A percentile compares a stretch with the other conserved stretches of the same genome.
These are phyloP conservation scores for Cornus suecica DNA, from an alignment of 148 eudicot species.

Conservation along the genomic window DNA sequence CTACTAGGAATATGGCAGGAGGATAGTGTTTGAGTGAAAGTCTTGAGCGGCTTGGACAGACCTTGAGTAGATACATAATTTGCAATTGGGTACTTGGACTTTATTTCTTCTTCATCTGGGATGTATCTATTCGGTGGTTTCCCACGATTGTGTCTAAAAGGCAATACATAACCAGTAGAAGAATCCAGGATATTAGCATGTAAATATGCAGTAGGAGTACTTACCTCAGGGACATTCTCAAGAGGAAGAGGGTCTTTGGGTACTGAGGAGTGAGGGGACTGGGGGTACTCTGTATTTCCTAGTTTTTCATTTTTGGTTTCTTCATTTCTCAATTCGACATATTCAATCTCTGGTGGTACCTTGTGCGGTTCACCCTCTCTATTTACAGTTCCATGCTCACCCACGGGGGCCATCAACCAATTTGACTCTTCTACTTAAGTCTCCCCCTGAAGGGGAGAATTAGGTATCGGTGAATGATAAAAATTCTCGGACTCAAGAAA, in stretches of 20 bases:
- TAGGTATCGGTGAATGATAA: neutral
- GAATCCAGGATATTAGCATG: neutral
- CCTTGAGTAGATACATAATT: neutral
- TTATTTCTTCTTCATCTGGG: neutral
- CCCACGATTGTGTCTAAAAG: neutral
- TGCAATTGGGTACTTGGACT: neutral
- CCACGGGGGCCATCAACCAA: neutral
- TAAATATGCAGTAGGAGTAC: neutral
- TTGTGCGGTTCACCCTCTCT: too few relatives aligned
- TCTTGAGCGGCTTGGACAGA: neutral
- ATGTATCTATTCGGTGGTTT: neutral
- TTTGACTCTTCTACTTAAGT: neutral
- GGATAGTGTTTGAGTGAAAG: neutral
- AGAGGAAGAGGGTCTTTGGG: neutral
- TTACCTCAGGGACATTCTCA: neutral
- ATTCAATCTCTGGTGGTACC: neutral
- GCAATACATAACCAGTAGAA: neutral
- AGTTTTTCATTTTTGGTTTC: neutral
- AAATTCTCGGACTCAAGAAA: neutral
- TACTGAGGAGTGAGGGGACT: neutral
- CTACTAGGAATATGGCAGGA: neutral
- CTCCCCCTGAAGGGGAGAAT: conserved; percentile 2
- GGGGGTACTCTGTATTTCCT: neutral
- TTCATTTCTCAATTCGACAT: neutral
- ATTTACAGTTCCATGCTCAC: too few relatives aligned